A percentile compares a stretch with the other conserved stretches of the same genome.
Evolutionary conservation across 306 rosid species (phyloP).

Genomic region (Vigna trinervia): DNA sequence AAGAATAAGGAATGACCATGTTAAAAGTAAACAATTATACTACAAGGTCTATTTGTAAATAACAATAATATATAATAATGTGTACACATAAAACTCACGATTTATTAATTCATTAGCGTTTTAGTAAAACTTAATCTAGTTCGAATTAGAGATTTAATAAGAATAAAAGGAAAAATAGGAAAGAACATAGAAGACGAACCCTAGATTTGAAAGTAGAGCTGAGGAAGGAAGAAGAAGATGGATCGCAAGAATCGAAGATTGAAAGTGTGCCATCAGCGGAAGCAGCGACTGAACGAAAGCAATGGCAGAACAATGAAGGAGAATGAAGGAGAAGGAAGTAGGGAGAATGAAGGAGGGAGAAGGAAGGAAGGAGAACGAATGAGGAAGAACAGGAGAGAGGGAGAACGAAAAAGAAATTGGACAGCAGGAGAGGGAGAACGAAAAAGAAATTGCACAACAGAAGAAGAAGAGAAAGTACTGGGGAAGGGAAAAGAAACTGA

Average conservation of each 20-base stretch:
- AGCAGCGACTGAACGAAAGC: conserved; percentile 37
- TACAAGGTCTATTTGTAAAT: too few species aligned
- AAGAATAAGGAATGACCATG: background rate
- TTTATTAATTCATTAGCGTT: background rate
- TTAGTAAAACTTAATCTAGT: background rate
- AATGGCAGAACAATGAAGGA: too few species aligned
- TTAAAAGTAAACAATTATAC: background rate
- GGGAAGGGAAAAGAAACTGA: too few species aligned
- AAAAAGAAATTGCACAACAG: too few species aligned
- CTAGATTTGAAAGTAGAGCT: conserved; percentile 61
- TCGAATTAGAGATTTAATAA: background rate
- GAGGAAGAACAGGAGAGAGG: too few species aligned
- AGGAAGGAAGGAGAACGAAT: too few species aligned
- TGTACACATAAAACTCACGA: background rate
- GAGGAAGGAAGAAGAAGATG: conserved; percentile 64
- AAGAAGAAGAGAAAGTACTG: too few species aligned
- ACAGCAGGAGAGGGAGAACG: too few species aligned
- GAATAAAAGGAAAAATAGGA: background rate
- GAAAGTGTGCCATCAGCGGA: conserved; percentile 73
- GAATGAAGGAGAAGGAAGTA: too few species aligned
- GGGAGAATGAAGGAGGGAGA: too few species aligned
- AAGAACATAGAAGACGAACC: conserved; percentile 48
- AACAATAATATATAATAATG: too few species aligned
- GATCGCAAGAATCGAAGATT: conserved; percentile 68
- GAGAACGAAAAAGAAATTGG: too few species aligned